Evolutionary conservation across 2,329 filamentous ascomycete species (phyloP).

Genomic region (Colletotrichum sp.): DNA sequence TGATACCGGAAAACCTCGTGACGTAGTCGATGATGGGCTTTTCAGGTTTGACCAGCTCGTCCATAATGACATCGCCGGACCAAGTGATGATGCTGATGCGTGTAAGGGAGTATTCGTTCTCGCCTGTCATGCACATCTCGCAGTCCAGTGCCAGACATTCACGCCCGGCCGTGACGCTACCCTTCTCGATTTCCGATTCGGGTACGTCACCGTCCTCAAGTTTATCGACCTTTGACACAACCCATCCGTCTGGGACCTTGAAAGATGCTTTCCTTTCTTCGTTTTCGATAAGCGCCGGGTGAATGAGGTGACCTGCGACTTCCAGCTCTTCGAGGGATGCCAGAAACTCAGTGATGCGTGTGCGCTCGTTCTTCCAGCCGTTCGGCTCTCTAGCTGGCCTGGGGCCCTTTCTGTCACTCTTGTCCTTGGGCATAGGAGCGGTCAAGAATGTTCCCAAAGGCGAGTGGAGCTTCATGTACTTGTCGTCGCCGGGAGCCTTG

Average conservation of each 20-base stretch:
- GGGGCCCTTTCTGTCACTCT: constrained; percentile 59
- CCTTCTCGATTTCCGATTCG: constrained; percentile 75
- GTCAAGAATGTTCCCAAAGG: constrained; percentile 85
- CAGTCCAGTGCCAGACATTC: constrained; percentile 86
- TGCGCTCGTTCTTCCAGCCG: constrained; percentile 76
- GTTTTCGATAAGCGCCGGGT: constrained; percentile 75
- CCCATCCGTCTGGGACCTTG: constrained; percentile 74
- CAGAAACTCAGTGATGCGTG: constrained; percentile 82
- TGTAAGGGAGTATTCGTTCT: constrained; percentile 81
- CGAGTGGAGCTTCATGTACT: constrained; percentile 81
- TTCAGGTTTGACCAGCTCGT: constrained; percentile 90
- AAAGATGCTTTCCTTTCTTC: constrained; percentile 59
- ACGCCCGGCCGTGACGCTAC: constrained; percentile 83
- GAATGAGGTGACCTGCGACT: constrained; percentile 84
- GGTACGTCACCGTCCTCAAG: constrained; percentile 72
- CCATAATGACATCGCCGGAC: constrained; percentile 81
- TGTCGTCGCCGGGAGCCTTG: constrained; percentile 84
- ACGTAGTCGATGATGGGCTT: constrained; percentile 92
- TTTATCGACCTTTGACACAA: constrained; percentile 73
- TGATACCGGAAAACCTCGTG: constrained; percentile 92
- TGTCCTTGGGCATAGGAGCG: constrained; percentile 71
- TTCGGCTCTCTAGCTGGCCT: constrained; percentile 68
- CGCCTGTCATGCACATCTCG: constrained; percentile 94
- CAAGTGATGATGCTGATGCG: constrained; percentile 87
- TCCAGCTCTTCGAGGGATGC: constrained; percentile 74